phyloP scores from a whole-genome alignment of 192 early-diverging fungal species.

The Coemansia asiatica region DNA sequence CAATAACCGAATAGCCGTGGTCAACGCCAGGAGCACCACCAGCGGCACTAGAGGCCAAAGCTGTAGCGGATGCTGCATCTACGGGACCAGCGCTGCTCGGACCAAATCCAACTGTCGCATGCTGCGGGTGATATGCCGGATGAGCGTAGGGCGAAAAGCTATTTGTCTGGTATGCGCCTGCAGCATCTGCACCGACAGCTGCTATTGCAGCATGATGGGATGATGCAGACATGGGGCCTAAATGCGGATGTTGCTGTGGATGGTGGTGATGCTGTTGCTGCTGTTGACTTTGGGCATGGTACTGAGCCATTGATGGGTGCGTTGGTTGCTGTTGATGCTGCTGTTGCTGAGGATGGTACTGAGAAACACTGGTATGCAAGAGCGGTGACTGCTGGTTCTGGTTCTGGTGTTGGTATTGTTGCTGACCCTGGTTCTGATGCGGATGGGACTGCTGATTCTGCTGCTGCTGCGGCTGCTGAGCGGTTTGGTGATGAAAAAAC shows the following conservation, averaged over 20 bases:
- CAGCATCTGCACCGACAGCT: conserved; percentile 8
- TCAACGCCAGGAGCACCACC: conserved; percentile 9
- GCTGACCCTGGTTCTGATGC: conserved; percentile 15
- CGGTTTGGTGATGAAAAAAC: conserved; percentile 37
- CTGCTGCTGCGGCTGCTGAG: conserved; percentile 16
- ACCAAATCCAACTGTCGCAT: conserved; percentile 11
- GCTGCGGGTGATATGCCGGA: conserved; percentile 30
- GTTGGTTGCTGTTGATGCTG: conserved; percentile 18
- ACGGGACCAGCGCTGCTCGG: conserved; percentile 2
- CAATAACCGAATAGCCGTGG: conserved; percentile 35
- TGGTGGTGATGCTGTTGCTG: conserved; percentile 22
- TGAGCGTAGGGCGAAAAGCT: conserved; percentile 33
- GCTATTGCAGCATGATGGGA: conserved; percentile 10
- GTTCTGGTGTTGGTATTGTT: conserved; percentile 17
- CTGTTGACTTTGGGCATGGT: conserved; percentile 7
- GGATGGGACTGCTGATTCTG: conserved; percentile 1
- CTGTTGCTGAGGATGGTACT: conserved; percentile 16
- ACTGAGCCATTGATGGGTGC: conserved; percentile 30
- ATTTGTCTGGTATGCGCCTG: conserved; percentile 18
- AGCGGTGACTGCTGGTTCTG: conserved; percentile 18
- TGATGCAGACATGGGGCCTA: conserved; percentile 4
- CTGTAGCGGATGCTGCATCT: conserved; percentile 17
- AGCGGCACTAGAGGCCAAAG: not conserved
- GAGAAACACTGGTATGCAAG: conserved; percentile 7
- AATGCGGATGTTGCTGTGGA: conserved; percentile 21